Conservation (phyloP, 2,329 filamentous ascomycete species). For the Penicillium sclerotigenum region DNA sequence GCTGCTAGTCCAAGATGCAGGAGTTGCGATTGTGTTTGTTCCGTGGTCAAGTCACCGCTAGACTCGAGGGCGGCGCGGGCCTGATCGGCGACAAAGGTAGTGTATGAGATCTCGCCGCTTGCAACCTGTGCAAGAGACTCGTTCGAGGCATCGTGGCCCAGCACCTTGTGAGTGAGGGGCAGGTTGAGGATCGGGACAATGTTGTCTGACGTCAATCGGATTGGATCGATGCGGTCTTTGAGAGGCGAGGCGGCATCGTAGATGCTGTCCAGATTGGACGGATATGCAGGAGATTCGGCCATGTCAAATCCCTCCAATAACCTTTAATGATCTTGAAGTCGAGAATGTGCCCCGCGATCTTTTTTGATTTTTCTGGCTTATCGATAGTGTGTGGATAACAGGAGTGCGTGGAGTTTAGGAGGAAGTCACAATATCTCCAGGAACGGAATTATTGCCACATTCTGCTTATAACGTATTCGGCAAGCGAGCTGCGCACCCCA, state of each 20-base stretch:
- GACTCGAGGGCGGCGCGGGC: slow-evolving; percentile 25
- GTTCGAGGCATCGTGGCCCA: slow-evolving; percentile 35
- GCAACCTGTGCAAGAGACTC: slow-evolving; percentile 31
- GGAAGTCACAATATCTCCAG: background rate
- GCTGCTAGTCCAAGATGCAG: slow-evolving; percentile 63
- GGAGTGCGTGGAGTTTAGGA: slow-evolving; percentile 3
- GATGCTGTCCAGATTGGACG: slow-evolving; percentile 33
- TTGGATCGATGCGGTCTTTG: slow-evolving; percentile 34
- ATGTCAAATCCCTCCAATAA: slow-evolving; percentile 19
- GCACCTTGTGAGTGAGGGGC: slow-evolving; percentile 38
- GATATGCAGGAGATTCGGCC: slow-evolving; percentile 25
- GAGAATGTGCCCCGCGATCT: slow-evolving; percentile 26
- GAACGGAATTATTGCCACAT: slow-evolving; percentile 4
- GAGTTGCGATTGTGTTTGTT: slow-evolving; percentile 39
- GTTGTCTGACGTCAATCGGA: slow-evolving; percentile 35
- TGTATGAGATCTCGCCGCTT: slow-evolving; percentile 36
- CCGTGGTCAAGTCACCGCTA: slow-evolving; percentile 21
- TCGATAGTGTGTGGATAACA: slow-evolving; percentile 25
- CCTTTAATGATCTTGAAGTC: slow-evolving; percentile 7
- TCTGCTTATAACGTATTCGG: background rate
- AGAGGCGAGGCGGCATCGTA: slow-evolving; percentile 29
- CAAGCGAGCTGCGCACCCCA: too few species aligned
- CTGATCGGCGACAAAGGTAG: slow-evolving; percentile 37
- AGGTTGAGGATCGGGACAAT: slow-evolving; percentile 33
- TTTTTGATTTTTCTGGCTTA: slow-evolving; percentile 27